A percentile compares a stretch with the other conserved stretches of the same genome.
These are phyloP conservation scores for Scenedesmus sp. DNA, from an alignment of 163 green algal genomes.

Conservation along the genomic window DNA sequence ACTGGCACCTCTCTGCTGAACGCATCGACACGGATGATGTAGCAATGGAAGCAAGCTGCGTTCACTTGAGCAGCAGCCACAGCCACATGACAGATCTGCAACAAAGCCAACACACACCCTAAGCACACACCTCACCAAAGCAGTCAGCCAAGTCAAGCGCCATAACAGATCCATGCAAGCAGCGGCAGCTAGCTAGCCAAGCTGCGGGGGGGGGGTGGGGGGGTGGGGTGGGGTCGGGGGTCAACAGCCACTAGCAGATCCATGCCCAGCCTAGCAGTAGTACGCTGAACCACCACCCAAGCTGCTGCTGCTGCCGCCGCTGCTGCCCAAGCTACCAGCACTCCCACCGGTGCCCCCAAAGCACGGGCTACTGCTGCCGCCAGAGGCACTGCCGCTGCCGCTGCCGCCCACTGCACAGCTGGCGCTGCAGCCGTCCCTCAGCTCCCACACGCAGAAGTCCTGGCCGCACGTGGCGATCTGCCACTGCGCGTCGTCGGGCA, in stretches of 20 bases:
- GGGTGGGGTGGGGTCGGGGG: no score
- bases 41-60: background rate
- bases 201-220: background rate
- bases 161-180: background rate
- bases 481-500: conserved; percentile 4
- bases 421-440: background rate
- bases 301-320: background rate
- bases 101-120: background rate
- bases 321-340: background rate
- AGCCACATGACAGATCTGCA: background rate
- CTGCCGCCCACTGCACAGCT: background rate
- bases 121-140: background rate
- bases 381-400: background rate
- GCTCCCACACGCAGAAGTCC: conserved; percentile 52
- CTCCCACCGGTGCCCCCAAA: background rate
- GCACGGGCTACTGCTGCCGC: background rate
- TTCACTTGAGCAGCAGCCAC: background rate
- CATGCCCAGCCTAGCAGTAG: background rate
- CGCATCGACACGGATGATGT: background rate
- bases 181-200: background rate
- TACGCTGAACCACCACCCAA: background rate
- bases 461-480: background rate
- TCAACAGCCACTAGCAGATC: no score
- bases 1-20: background rate
- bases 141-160: background rate